These are phyloP conservation scores for Botryosphaeria dothidea DNA, from an alignment of 2,329 filamentous ascomycete genomes.

Conservation along the genomic window DNA sequence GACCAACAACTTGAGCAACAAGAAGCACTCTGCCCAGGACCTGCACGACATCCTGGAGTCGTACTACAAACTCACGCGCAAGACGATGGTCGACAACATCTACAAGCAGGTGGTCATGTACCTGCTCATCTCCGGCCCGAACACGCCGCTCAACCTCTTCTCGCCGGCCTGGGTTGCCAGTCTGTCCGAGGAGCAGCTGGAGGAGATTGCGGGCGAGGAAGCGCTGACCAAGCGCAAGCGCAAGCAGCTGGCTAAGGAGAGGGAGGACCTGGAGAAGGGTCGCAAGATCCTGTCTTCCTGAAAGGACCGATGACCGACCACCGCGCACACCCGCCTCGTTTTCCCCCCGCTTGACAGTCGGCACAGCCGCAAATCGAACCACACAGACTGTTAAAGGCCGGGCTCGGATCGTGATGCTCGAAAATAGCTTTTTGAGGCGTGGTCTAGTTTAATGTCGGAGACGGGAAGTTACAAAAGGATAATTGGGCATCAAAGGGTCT, in stretches of 20 bases:
- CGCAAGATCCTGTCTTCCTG: constrained; percentile 29
- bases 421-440: too few species aligned
- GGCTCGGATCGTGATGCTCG: too few species aligned
- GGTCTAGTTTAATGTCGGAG: too few species aligned
- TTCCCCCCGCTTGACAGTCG: too few species aligned
- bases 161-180: constrained; percentile 51
- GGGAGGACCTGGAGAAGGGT: constrained; percentile 47
- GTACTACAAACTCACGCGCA: constrained; percentile 63
- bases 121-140: constrained; percentile 51
- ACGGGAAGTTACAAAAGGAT: too few species aligned
- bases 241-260: constrained; percentile 46
- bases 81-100: constrained; percentile 65
- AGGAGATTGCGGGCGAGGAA: constrained; percentile 61
- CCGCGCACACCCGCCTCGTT: too few species aligned
- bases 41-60: constrained; percentile 62
- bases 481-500: too few species aligned
- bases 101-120: constrained; percentile 60
- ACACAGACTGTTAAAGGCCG: too few species aligned
- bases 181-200: constrained; percentile 52
- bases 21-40: constrained; percentile 46
- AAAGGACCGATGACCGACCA: not conserved
- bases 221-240: constrained; percentile 42
- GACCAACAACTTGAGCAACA: constrained; percentile 30
- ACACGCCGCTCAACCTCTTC: constrained; percentile 57
- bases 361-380: not conserved